Conservation (phyloP, 305 asterid species). For the Fraxinus baroniana region DNA sequence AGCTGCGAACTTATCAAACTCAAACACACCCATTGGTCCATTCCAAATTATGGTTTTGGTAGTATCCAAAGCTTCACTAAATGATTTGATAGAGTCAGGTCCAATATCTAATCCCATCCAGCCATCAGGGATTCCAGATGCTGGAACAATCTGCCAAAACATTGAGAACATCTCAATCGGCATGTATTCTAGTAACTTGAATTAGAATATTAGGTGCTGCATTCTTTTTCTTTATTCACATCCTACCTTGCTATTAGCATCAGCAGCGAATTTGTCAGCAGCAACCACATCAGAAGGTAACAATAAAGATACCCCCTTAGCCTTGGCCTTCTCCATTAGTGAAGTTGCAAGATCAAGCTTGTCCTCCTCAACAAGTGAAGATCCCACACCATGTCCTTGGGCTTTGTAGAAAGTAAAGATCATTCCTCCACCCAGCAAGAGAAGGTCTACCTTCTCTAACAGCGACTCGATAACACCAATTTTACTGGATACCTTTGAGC, state of each 20-base stretch:
- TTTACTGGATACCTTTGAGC: constrained; percentile 66
- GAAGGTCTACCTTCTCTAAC: constrained; percentile 57
- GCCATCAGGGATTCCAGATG: constrained; percentile 51
- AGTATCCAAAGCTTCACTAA: constrained; percentile 34
- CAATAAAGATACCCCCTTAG: constrained; percentile 67
- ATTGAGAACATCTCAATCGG: neutral
- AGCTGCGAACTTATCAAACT: constrained; percentile 47
- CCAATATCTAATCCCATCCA: constrained; percentile 61
- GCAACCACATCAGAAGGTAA: constrained; percentile 71
- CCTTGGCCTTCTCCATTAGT: constrained; percentile 72
- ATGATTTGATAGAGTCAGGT: constrained; percentile 48
- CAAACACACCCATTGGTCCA: constrained; percentile 59
- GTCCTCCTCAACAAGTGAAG: constrained; percentile 70
- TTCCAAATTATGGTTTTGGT: constrained; percentile 54
- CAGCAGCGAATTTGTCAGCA: constrained; percentile 84
- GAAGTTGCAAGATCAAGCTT: constrained; percentile 60
- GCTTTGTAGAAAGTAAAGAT: constrained; percentile 73
- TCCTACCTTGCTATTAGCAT: constrained; percentile 78
- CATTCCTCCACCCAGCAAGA: constrained; percentile 76
- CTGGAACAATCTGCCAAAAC: constrained; percentile 38
- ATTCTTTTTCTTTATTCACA: neutral
- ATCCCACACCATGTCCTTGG: constrained; percentile 63
- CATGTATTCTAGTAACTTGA: neutral
- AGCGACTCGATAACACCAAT: constrained; percentile 71
- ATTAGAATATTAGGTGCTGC: neutral